Percentiles rank a stretch among this genome's conserved stretches.
These are phyloP conservation scores for Cordyceps javanica DNA, from an alignment of 2,329 filamentous ascomycete species.

Conservation along the genomic window DNA sequence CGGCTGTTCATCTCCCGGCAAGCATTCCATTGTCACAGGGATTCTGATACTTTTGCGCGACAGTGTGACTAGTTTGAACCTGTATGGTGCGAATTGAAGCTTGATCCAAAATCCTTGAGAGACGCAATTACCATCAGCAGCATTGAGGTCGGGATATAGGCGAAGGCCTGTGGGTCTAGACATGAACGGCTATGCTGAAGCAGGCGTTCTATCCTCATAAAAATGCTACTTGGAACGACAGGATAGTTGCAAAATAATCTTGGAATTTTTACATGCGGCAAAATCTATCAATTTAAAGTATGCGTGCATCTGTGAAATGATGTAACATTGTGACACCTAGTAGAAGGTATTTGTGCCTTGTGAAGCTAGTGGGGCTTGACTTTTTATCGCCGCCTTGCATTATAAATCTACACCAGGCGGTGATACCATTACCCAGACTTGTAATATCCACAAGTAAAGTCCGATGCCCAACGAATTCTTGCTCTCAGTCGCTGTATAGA, in stretches of 20 bases:
- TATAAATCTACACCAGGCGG: conserved; percentile 8
- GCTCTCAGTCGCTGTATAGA: too few species aligned
- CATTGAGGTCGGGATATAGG: neutral
- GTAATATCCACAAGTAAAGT: neutral
- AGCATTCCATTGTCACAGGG: neutral
- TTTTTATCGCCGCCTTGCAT: neutral
- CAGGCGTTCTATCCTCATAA: neutral
- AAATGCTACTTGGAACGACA: too few species aligned
- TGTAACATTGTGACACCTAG: too few species aligned
- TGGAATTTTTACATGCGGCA: too few species aligned
- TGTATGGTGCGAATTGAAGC: neutral
- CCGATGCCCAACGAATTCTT: too few species aligned
- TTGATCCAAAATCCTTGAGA: neutral
- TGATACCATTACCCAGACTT: neutral
- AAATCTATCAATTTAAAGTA: too few species aligned
- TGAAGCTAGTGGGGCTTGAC: neutral
- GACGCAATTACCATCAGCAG: neutral
- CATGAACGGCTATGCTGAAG: neutral
- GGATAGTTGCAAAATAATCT: too few species aligned
- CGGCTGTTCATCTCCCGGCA: neutral
- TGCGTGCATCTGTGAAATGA: too few species aligned
- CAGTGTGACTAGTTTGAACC: too few species aligned
- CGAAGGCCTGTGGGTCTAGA: conserved; percentile 1
- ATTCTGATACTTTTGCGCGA: neutral
- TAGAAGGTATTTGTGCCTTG: neutral